Conservation (phyloP, 352 stramenopile genomes). For the Globisporangium acanthophoron region DNA sequence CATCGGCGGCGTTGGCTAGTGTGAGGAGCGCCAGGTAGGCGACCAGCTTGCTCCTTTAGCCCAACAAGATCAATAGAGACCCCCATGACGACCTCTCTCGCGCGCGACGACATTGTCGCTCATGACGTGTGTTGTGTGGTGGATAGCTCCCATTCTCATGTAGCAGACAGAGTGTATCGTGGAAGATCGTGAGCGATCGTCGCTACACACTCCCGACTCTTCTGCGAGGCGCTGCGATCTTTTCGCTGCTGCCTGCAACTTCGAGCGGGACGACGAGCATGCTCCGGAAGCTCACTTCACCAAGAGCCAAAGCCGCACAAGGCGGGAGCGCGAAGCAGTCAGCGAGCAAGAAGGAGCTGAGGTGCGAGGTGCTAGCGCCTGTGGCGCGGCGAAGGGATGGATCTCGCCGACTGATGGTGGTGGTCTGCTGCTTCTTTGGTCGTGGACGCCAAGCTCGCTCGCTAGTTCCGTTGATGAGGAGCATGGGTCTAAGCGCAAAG, state of each 20-base stretch:
- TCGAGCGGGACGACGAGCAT: slow-evolving; percentile 9
- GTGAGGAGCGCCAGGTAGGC: not conserved
- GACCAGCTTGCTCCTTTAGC: not conserved
- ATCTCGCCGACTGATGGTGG: not conserved
- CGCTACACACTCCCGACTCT: not conserved
- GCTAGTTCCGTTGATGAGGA: not conserved
- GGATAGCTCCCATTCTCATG: no score
- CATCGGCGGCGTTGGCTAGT: no score
- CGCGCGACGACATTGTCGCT: no score
- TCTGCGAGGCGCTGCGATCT: not conserved
- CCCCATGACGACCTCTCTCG: not conserved
- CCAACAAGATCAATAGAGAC: not conserved
- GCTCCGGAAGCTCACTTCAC: slow-evolving; percentile 50
- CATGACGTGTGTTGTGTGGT: no score
- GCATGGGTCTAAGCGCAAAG: not conserved
- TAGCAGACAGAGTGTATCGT: no score
- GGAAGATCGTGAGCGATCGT: not conserved
- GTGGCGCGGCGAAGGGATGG: not conserved
- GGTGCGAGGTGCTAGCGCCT: not conserved
- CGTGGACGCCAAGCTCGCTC: not conserved
- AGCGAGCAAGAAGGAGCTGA: not conserved
- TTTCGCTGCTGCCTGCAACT: not conserved
- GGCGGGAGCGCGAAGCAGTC: not conserved
- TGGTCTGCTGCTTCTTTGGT: not conserved
- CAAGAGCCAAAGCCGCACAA: slow-evolving; percentile 11